phyloP scores from a whole-genome alignment of 176 grass and related monocot species.

The Hyparrhenia diplandra region DNA sequence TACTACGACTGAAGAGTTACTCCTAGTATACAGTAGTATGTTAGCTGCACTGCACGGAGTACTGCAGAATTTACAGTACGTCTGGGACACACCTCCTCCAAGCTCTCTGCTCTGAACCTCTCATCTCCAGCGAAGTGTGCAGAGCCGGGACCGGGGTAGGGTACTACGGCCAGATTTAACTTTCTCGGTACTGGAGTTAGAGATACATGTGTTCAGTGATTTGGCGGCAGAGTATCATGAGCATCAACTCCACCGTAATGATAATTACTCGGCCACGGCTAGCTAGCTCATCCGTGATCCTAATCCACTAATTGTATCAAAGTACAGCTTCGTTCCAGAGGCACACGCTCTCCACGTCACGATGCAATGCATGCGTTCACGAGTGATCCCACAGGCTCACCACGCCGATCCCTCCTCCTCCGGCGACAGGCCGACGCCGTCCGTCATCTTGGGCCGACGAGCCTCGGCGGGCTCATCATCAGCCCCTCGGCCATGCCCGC shows the following conservation, averaged over 20 bases:
- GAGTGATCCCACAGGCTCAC: constrained; percentile 60
- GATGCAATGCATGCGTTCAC: background rate
- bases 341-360: background rate
- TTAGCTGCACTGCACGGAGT: background rate
- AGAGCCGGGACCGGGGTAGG: background rate
- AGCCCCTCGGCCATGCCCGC: constrained; percentile 80
- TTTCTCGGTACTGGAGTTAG: background rate
- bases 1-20: background rate
- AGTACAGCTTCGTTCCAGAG: no score
- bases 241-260: background rate
- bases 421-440: background rate
- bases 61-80: background rate
- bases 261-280: background rate
- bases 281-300: background rate
- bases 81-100: background rate
- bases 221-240: background rate
- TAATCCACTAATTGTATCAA: background rate
- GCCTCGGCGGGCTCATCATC: constrained; percentile 81
- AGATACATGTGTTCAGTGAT: background rate
- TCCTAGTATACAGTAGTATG: no score
- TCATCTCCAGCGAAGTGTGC: background rate
- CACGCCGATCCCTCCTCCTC: constrained; percentile 1
- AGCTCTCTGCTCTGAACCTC: background rate
- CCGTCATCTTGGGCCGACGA: constrained; percentile 26
- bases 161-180: background rate